Base-by-base conservation (phyloP, 108 stramenopile species). In the Fragilaria radians region DNA sequence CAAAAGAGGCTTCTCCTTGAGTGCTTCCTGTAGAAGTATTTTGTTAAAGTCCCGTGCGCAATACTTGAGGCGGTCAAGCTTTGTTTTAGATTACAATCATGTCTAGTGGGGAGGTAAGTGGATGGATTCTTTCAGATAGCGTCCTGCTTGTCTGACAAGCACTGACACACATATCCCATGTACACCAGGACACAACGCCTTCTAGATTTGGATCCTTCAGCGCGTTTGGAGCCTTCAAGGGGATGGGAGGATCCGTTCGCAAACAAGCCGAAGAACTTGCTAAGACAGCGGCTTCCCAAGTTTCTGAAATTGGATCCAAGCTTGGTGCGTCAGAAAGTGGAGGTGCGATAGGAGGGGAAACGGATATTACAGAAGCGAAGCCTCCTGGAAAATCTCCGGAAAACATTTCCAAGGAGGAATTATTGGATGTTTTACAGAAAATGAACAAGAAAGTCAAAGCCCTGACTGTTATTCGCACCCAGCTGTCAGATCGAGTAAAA, bases 401-500 rank as follows among this genome's bases (percentile, higher is more conserved):
- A 19, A 45, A 27, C 36, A 71, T 77, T 11, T 66, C 75, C 61
- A 89, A 85, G 66, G 83, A 81, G 52, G 87, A 93, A 59, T 65
- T 93, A 21, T 48, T 93, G 23, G 85, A 85, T 47, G 76, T 89
- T 7, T 74, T 93, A 47, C 74, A 73, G 54, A 89, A 89, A 48
- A 85, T 89, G 83, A 87, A 85, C 71, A 78, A 85, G 59, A 74
- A 84, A 46, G 77, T 93, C 68, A 93, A 89, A 63, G 83, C 86
- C 5, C 46, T 87, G 11, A 61, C 73, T 30, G 57, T 52, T 0
- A 47, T 73, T 11, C 68, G 83, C 5, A 57, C 62, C 1, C 85
- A 86, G 73, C 53, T 93, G 29, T 61, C 68, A 11, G 77, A 81
- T 28, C 67, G 81, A 47, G 59, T 77, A 23, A 80, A 89, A 67